Percentiles rank a stretch among this genome's conserved stretches.
phyloP scores from a whole-genome alignment of 805 yeast genomes.

The Candida bentonensis region DNA sequence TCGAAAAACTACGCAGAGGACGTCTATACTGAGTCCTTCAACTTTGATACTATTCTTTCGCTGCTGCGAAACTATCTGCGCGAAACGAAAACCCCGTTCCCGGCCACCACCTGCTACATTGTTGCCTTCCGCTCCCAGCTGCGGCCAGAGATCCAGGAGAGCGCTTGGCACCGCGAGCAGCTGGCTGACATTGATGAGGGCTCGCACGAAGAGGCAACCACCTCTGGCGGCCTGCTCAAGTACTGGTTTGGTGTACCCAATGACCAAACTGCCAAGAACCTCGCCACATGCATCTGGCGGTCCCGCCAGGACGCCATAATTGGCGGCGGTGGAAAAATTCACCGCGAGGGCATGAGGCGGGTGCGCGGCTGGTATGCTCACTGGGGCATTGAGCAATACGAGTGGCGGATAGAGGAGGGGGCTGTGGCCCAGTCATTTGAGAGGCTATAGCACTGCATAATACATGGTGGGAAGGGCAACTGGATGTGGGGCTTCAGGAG shows the following conservation, averaged over 20 bases:
- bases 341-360: conserved; percentile 20
- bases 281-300: conserved; percentile 30
- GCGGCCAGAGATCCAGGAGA: conserved; percentile 16
- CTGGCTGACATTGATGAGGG: conserved; percentile 21
- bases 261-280: conserved; percentile 20
- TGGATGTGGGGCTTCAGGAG: too few relatives aligned
- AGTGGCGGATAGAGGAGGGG: conserved; percentile 9
- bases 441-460: too few relatives aligned
- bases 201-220: conserved; percentile 25
- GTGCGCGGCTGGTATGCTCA: conserved; percentile 23
- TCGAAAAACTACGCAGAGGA: conserved; percentile 16
- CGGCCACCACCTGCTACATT: conserved; percentile 17
- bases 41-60: conserved; percentile 16
- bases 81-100: conserved; percentile 2
- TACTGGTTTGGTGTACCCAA: conserved; percentile 29
- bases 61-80: conserved; percentile 7
- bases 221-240: conserved; percentile 25
- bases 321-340: conserved; percentile 25
- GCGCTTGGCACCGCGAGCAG: conserved; percentile 16
- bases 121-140: conserved; percentile 25
- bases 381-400: conserved; percentile 26
- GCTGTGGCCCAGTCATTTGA: too few relatives aligned
- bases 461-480: too few relatives aligned
- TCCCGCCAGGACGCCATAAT: conserved; percentile 18
- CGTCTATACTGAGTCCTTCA: conserved; percentile 18